Percentiles rank a stretch among this genome's conserved stretches.
These are phyloP conservation scores for Fraxinus greggii DNA, from an alignment of 305 asterid genomes.

Conservation along the genomic window DNA sequence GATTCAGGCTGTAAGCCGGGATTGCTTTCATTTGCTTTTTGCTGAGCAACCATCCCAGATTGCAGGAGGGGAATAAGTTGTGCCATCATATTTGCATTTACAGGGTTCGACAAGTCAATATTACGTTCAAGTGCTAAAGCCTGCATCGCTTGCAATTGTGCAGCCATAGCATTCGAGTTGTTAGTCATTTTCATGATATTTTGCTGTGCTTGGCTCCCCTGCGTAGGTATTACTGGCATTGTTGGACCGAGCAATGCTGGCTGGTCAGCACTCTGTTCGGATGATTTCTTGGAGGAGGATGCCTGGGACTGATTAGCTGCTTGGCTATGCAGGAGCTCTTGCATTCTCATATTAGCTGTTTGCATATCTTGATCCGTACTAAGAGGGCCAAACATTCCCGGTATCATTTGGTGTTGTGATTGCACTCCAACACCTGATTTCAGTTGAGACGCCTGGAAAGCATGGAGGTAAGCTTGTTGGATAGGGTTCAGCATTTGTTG, in stretches of 20 bases:
- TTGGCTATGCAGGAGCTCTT: conserved; percentile 60
- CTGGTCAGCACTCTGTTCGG: conserved; percentile 49
- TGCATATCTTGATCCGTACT: conserved; percentile 77
- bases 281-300: conserved; percentile 64
- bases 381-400: conserved; percentile 63
- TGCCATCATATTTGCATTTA: conserved; percentile 72
- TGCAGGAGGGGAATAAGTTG: conserved; percentile 82
- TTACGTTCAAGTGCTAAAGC: conserved; percentile 89
- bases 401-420: conserved; percentile 74
- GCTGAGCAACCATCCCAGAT: conserved; percentile 77
- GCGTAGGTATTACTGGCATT: conserved; percentile 43
- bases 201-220: conserved; percentile 61
- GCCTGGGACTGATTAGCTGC: conserved; percentile 64
- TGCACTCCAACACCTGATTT: conserved; percentile 69
- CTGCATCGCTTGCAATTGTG: conserved; percentile 89
- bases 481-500: conserved; percentile 68
- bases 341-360: conserved; percentile 63
- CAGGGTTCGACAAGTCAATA: conserved; percentile 87
- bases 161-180: conserved; percentile 71
- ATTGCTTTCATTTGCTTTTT: conserved; percentile 66
- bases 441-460: conserved; percentile 75
- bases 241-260: conserved; percentile 62
- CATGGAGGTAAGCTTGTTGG: conserved; percentile 87
- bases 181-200: conserved; percentile 54
- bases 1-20: conserved; percentile 45